These are phyloP conservation scores for Ceratobasidium sp. DNA, from an alignment of 1,284 basidiomycete species.

Conservation along the genomic window DNA sequence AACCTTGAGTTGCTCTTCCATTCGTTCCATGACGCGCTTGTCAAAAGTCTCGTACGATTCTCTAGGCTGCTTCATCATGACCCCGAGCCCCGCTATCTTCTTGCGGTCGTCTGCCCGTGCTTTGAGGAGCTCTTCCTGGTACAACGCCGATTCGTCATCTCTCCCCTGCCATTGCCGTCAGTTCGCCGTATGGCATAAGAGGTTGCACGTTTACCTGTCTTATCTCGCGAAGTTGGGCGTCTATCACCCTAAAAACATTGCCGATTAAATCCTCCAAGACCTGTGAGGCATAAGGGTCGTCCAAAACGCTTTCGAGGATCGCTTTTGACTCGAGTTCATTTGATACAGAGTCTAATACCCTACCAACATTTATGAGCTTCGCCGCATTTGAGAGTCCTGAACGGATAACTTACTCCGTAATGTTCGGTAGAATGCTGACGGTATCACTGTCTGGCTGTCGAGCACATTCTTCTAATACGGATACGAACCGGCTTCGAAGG, in stretches of 20 bases:
- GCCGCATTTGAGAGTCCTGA: not conserved
- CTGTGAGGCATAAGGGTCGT: not conserved
- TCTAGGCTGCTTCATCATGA: not conserved
- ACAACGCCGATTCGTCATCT: conserved; percentile 6
- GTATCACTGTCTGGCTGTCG: not conserved
- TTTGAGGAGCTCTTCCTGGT: conserved; percentile 20
- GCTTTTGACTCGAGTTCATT: conserved; percentile 4
- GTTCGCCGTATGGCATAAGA: not conserved
- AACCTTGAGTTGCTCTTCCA: conserved; percentile 33
- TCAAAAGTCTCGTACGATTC: not conserved
- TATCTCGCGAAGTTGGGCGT: conserved; percentile 10
- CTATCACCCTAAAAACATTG: conserved; percentile 4
- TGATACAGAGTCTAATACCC: conserved; percentile 5
- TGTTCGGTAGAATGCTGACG: not conserved
- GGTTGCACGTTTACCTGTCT: not conserved
- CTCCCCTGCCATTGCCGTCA: not conserved
- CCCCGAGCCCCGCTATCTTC: conserved; percentile 11
- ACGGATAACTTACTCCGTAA: not conserved
- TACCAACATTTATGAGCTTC: not conserved
- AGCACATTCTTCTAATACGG: conserved; percentile 12
- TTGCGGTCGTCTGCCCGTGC: conserved; percentile 3
- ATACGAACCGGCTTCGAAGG: not conserved
- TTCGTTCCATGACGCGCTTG: not conserved
- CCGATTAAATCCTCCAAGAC: conserved; percentile 6
- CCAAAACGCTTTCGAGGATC: conserved; percentile 1